Evolutionary conservation across 495 filamentous ascomycete species (phyloP).

Genomic region (Podospora pseudopauciseta): DNA sequence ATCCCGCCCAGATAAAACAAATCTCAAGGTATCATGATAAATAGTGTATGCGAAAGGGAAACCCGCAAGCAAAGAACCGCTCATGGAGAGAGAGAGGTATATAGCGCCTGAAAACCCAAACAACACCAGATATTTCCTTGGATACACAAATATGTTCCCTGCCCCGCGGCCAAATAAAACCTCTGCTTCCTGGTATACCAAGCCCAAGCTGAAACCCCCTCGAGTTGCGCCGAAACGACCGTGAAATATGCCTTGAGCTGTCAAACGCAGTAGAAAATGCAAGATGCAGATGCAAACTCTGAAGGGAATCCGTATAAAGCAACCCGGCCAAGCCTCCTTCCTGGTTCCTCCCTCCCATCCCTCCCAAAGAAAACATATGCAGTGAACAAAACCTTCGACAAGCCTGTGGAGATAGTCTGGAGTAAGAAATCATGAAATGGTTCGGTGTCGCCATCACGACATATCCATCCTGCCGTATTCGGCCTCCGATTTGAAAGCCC

Average conservation of each 20-base stretch:
- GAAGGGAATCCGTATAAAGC: background rate
- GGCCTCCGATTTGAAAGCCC: slow-evolving; percentile 81
- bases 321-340: background rate
- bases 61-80: background rate
- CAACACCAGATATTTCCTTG: slow-evolving; percentile 12
- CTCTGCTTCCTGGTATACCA: slow-evolving; percentile 13
- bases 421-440: background rate
- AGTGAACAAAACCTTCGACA: background rate
- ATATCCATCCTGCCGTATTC: slow-evolving; percentile 74
- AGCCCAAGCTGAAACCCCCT: slow-evolving; percentile 7
- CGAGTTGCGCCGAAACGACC: slow-evolving; percentile 13
- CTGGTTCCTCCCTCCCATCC: background rate
- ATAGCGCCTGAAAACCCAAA: slow-evolving; percentile 3
- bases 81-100: background rate
- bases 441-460: slow-evolving; percentile 8
- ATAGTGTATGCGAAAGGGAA: background rate
- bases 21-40: slow-evolving; percentile 23
- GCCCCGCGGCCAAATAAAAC: slow-evolving; percentile 11
- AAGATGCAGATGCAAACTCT: slow-evolving; percentile 10
- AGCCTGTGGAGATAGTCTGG: background rate
- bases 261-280: slow-evolving; percentile 4
- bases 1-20: slow-evolving; percentile 4
- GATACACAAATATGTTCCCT: background rate
- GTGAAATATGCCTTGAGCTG: slow-evolving; percentile 19
- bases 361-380: background rate